phyloP scores from a whole-genome alignment of 345 rosid species.

The Populus deltoides region DNA sequence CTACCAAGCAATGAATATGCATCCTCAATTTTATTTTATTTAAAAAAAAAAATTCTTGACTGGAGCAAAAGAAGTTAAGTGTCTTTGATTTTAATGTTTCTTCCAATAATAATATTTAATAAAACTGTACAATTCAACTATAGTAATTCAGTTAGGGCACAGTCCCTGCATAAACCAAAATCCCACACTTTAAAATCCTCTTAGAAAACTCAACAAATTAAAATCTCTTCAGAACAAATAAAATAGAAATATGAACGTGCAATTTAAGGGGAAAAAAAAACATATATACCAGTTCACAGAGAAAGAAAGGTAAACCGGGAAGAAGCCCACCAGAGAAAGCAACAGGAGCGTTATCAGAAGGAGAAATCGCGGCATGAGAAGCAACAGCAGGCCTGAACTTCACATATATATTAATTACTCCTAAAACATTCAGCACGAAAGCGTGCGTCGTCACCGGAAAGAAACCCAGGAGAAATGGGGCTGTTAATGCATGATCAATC shows the following conservation, averaged over 20 bases:
- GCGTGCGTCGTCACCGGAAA: constrained; percentile 41
- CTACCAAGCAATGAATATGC: no score
- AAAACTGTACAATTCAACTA: no score
- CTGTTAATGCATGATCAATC: constrained; percentile 49
- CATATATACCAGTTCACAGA: background rate
- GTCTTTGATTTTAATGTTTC: no score
- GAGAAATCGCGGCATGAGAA: constrained; percentile 81
- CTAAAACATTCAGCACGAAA: constrained; percentile 77
- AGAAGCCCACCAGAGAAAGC: constrained; percentile 93
- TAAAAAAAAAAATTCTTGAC: background rate
- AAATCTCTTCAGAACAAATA: background rate
- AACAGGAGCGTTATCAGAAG: constrained; percentile 82
- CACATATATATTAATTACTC: constrained; percentile 65
- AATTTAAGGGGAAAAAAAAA: background rate
- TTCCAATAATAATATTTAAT: background rate
- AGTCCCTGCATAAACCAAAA: no score
- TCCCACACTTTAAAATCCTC: background rate
- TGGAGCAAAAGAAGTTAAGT: background rate
- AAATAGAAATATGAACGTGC: background rate
- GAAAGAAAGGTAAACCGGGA: constrained; percentile 52
- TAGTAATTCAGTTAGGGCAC: no score
- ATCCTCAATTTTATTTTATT: background rate
- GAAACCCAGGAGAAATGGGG: constrained; percentile 27
- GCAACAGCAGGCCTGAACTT: constrained; percentile 84
- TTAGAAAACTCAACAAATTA: no score